These are phyloP conservation scores for Aspergillus pseudotamarii DNA, from an alignment of 2,329 filamentous ascomycete species.

Conservation along the genomic window DNA sequence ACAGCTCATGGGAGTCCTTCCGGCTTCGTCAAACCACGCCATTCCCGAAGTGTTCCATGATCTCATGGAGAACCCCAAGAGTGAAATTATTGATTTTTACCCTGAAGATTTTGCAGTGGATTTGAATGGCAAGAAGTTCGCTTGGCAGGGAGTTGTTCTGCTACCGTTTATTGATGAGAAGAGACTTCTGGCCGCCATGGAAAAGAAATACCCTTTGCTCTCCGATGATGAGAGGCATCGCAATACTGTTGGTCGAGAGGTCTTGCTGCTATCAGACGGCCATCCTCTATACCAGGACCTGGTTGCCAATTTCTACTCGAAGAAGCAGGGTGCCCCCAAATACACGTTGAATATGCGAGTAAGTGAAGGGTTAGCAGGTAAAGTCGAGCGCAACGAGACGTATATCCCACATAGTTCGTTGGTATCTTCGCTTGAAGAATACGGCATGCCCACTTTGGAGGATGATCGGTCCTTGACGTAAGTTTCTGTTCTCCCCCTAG, in stretches of 20 bases:
- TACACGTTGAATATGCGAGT: conserved; percentile 74
- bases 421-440: conserved; percentile 73
- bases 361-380: conserved; percentile 78
- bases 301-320: conserved; percentile 84
- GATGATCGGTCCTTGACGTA: conserved; percentile 85
- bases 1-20: conserved; percentile 96
- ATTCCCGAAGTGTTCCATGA: conserved; percentile 86
- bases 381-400: conserved; percentile 76
- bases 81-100: conserved; percentile 96
- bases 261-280: conserved; percentile 79
- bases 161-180: conserved; percentile 96
- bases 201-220: conserved; percentile 77
- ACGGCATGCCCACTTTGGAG: conserved; percentile 74
- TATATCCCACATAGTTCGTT: conserved; percentile 84
- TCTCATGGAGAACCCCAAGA: conserved; percentile 85
- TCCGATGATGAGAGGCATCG: conserved; percentile 75
- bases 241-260: conserved; percentile 79
- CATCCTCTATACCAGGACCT: conserved; percentile 87
- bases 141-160: conserved; percentile 93
- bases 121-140: conserved; percentile 96
- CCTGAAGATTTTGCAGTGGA: conserved; percentile 92
- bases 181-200: conserved; percentile 78
- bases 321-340: conserved; percentile 70
- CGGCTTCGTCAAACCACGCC: conserved; percentile 87
- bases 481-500: conserved; percentile 37